Base-by-base conservation (phyloP, 208 protist genomes). In the Novymonas esmeraldas region DNA sequence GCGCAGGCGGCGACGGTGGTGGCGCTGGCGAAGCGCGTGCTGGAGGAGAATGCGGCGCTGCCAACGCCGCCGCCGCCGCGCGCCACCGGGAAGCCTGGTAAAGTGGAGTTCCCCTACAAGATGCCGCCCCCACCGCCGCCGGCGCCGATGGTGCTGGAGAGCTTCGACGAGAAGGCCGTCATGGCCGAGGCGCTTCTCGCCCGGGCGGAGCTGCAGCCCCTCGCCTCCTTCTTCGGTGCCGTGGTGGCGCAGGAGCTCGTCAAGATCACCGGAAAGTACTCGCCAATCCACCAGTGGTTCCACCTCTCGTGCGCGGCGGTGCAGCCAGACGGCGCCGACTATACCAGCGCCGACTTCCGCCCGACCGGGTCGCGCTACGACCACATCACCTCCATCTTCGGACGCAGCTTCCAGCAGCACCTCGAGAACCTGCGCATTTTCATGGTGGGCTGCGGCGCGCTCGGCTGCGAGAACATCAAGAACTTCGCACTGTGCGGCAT, bases 381-480 rank as follows among this genome's bases (percentile, higher is more conserved):
- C 58, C 65, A 94, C 55, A 75, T 90, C 36, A 87, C 92, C 57
- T 67, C 88, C 49, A 83, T 94, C 31, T 80, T 96, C 64, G 91
- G 91, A n/a, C 82, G 78, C 58, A 67, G 16, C 24, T 94, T 96
- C 72, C 75, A 84, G 44, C 56, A 87, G 26, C 84, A 83, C 58
- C 64, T 96, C 26, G 51, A 65, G 56, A 78, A 87, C 46, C 70
- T 94, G 38, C 82, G 79, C 28, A 56, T 88, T 51, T 99, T 99
- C 78, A 92, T 99, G 84, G 97, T 99, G n/a, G 98, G 98, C 42
- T 95, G 98, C 36, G 98, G 98, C 42, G 98, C 98, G 10, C 93
- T 99, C 48, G 98, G 99, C 6, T 99, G 98, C 77, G 99, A 99
- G 78, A 95, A 99, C 73, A 85, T 99, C 49, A 99, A 99, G 71